A percentile compares a stretch with the other conserved stretches of the same genome.
phyloP scores from a whole-genome alignment of 768 basidiomycete genomes.

The Russula dissimulans region DNA sequence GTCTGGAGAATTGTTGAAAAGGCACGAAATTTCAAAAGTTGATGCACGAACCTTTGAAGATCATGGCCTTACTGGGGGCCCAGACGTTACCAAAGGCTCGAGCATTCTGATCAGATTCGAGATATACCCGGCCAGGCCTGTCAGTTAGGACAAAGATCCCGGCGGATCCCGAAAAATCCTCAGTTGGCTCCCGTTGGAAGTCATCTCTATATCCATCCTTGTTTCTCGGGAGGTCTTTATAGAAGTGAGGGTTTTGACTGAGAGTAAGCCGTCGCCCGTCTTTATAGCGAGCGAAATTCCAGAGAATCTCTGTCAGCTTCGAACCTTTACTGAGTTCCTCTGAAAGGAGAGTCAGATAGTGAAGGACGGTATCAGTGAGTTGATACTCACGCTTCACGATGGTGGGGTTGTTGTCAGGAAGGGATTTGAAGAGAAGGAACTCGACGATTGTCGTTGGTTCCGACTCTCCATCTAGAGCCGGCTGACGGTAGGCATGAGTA shows the following conservation, averaged over 20 bases:
- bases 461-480: neutral
- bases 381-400: neutral
- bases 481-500: neutral
- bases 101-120: neutral
- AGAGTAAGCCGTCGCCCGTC: neutral
- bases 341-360: neutral
- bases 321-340: neutral
- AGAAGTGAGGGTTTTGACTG: constrained; percentile 9
- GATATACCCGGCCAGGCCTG: neutral
- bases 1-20: neutral
- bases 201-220: neutral
- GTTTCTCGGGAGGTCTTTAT: neutral
- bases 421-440: neutral
- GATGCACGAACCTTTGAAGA: neutral
- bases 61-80: neutral
- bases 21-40: neutral
- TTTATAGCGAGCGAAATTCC: constrained; percentile 2
- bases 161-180: neutral
- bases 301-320: neutral
- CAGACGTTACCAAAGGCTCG: constrained; percentile 10
- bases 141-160: constrained; percentile 1
- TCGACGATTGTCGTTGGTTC: neutral
- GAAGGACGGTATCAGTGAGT: neutral
- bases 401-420: neutral
- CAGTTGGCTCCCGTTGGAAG: neutral